phyloP scores from a whole-genome alignment of 495 filamentous ascomycete species.

The Daldinia grandis region DNA sequence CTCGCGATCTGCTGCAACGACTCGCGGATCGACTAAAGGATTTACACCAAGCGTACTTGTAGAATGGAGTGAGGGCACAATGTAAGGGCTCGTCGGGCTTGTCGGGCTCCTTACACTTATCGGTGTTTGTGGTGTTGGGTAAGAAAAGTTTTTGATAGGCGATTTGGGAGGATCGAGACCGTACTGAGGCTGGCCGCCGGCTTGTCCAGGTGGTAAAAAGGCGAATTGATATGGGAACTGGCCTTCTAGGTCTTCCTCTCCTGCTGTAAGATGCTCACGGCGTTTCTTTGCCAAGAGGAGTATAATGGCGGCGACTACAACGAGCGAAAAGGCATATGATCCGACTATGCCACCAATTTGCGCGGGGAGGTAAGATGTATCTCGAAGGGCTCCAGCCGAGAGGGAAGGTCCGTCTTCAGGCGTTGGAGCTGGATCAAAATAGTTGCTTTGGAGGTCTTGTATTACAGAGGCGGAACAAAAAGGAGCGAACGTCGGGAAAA shows the following conservation, averaged over 20 bases:
- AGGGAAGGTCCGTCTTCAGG: constrained; percentile 66
- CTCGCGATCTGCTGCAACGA: constrained; percentile 75
- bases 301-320: constrained; percentile 71
- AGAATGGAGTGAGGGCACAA: constrained; percentile 56
- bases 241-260: constrained; percentile 41
- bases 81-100: constrained; percentile 64
- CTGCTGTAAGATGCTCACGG: constrained; percentile 50
- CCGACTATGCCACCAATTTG: constrained; percentile 82
- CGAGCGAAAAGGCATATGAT: constrained; percentile 77
- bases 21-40: constrained; percentile 71
- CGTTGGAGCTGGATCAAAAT: constrained; percentile 64
- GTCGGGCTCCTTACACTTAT: constrained; percentile 56
- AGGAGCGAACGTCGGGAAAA: constrained; percentile 47
- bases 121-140: constrained; percentile 54
- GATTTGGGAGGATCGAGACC: constrained; percentile 46
- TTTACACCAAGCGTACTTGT: constrained; percentile 55
- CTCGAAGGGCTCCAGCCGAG: constrained; percentile 62
- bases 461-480: constrained; percentile 47
- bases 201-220: constrained; percentile 41
- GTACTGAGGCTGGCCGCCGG: constrained; percentile 19
- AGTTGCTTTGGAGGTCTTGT: constrained; percentile 58
- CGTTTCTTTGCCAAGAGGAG: constrained; percentile 59
- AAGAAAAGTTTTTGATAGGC: constrained; percentile 58
- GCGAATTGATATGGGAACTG: constrained; percentile 47
- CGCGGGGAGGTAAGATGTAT: constrained; percentile 70